These are phyloP conservation scores for Cyclotella atomus DNA, from an alignment of 108 stramenopile species.

Conservation along the genomic window DNA sequence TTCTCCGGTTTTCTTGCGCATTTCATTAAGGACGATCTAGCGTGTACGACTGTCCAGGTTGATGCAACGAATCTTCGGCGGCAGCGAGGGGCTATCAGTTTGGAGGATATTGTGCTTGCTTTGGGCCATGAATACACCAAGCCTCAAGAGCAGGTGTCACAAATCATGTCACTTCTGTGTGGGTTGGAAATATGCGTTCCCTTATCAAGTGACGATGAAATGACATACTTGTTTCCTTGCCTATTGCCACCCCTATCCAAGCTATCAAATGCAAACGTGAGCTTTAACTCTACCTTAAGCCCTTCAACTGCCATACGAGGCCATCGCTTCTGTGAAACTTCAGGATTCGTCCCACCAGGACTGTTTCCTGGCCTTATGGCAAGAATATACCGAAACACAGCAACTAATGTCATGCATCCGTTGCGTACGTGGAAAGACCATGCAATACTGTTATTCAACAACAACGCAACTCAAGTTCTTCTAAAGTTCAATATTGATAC, in stretches of 20 bases:
- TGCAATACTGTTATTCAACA: constrained; percentile 12
- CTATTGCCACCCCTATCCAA: constrained; percentile 6
- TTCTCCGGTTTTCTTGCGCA: constrained; percentile 12
- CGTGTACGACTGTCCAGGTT: constrained; percentile 9
- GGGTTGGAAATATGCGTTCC: constrained; percentile 5
- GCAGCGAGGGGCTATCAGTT: constrained; percentile 12
- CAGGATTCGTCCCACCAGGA: constrained; percentile 24
- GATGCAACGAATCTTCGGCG: constrained; percentile 4
- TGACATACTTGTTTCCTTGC: constrained; percentile 17
- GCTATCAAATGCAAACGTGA: too few species aligned
- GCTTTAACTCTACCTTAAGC: background rate
- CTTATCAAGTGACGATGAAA: background rate
- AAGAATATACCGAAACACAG: constrained; percentile 12
- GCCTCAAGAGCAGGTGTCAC: constrained; percentile 11
- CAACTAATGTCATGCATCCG: constrained; percentile 6
- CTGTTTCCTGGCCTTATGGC: constrained; percentile 18
- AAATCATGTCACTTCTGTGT: constrained; percentile 22
- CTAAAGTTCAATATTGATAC: constrained; percentile 5
- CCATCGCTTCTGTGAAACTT: constrained; percentile 25
- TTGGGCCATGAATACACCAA: constrained; percentile 12
- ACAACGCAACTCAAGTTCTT: constrained; percentile 15
- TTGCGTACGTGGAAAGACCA: constrained; percentile 14
- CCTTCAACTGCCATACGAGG: constrained; percentile 18
- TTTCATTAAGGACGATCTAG: constrained; percentile 22
- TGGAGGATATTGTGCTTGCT: constrained; percentile 8